phyloP scores from a whole-genome alignment of 2,329 filamentous ascomycete species.

The Aureobasidium sp. region DNA sequence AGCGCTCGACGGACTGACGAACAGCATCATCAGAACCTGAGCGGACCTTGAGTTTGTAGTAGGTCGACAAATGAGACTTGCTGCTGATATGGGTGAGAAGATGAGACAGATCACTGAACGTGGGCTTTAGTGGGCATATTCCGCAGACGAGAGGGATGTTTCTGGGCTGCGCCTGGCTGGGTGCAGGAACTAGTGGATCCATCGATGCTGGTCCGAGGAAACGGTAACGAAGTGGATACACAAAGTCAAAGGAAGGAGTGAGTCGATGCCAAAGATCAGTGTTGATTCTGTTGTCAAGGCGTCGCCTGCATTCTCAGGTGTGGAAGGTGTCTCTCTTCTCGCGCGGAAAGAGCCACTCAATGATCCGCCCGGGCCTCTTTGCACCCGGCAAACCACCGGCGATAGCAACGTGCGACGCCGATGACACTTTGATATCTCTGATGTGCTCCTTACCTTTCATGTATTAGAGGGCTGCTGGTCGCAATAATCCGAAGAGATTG shows the following conservation, averaged over 20 bases:
- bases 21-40: conserved; percentile 58
- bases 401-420: not conserved
- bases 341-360: conserved; percentile 2
- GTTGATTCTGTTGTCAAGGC: not conserved
- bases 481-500: not conserved
- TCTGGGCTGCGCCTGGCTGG: not conserved
- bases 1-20: conserved; percentile 56
- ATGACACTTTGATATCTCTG: not conserved
- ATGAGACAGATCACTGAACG: conserved; percentile 85
- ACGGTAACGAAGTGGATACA: not conserved
- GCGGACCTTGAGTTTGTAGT: conserved; percentile 72
- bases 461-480: not conserved
- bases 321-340: not conserved
- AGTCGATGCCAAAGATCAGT: not conserved
- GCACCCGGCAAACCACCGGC: not conserved
- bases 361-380: not conserved
- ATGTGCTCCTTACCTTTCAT: not conserved
- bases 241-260: conserved; percentile 9
- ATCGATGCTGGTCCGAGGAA: not conserved
- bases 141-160: conserved; percentile 61
- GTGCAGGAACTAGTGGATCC: not conserved
- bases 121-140: conserved; percentile 72
- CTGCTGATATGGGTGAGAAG: conserved; percentile 87
- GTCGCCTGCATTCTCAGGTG: not conserved
- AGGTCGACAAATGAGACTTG: conserved; percentile 80